Conservation (phyloP, 2,329 filamentous ascomycete species). For the Colletotrichum sp. region DNA sequence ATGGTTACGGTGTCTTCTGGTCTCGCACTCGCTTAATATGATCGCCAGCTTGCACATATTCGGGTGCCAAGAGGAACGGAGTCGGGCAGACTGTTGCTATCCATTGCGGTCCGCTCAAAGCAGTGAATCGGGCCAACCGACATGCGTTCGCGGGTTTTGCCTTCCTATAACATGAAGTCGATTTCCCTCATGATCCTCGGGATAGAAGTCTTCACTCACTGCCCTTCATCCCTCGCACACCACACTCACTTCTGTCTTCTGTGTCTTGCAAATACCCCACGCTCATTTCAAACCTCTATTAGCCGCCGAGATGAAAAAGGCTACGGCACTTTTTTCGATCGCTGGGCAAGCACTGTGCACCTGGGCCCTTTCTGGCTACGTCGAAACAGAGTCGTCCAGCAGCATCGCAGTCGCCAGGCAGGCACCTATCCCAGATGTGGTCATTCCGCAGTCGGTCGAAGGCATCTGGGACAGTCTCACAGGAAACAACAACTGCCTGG, state of each 20-base stretch:
- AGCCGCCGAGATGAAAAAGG: neutral
- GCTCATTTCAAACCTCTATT: neutral
- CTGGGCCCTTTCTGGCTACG: neutral
- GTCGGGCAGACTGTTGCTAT: neutral
- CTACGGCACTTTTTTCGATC: accelerated
- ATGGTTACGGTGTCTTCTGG: neutral
- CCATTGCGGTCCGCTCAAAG: no score
- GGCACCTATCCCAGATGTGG: neutral
- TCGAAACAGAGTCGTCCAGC: neutral
- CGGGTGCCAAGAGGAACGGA: neutral
- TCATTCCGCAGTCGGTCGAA: neutral
- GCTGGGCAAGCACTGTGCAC: neutral
- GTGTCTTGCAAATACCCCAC: neutral
- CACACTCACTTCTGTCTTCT: neutral
- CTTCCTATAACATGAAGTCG: neutral
- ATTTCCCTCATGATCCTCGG: neutral
- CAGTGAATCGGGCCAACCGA: neutral
- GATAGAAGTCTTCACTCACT: neutral
- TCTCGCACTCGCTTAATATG: neutral
- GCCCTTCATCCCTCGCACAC: neutral
- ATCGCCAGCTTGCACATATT: neutral
- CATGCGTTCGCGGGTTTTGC: neutral
- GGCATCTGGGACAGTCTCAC: neutral
- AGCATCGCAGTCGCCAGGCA: neutral
- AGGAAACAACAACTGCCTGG: neutral